Percentiles rank a stretch among this genome's conserved stretches.
Evolutionary conservation across 2,329 filamentous ascomycete species (phyloP).

Genomic region (Colletotrichum limetticola): DNA sequence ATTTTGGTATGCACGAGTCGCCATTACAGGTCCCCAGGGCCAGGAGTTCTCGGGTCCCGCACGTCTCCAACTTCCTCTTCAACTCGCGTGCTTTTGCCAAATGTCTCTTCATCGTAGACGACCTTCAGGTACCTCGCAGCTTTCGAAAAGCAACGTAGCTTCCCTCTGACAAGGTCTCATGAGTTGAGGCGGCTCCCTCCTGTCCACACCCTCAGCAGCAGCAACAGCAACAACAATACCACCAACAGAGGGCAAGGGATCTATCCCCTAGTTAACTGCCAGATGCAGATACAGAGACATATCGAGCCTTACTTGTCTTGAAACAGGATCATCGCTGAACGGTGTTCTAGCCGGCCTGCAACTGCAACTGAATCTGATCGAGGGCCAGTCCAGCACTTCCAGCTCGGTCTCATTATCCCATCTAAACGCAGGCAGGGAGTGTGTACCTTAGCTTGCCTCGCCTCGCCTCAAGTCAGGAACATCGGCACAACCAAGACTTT

Average conservation of each 20-base stretch:
- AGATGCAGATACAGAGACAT: neutral
- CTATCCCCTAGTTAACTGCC: neutral
- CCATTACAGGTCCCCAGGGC: neutral
- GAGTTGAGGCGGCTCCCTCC: neutral
- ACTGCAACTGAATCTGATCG: neutral
- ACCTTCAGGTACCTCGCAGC: neutral
- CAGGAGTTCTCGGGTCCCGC: neutral
- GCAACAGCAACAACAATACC: neutral
- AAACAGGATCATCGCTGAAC: conserved; percentile 7
- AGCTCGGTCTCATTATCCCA: neutral
- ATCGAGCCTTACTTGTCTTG: neutral
- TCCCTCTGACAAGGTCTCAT: neutral
- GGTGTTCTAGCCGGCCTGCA: conserved; percentile 16
- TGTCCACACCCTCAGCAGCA: neutral
- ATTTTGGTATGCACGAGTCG: conserved; percentile 22
- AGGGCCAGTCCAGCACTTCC: neutral
- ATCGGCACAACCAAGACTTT: conserved; percentile 5
- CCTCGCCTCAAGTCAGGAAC: conserved; percentile 10
- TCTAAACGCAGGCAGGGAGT: neutral
- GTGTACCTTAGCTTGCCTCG: neutral
- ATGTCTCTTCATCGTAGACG: neutral
- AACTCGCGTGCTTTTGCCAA: neutral
- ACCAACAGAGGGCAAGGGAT: neutral
- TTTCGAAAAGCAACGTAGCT: neutral
- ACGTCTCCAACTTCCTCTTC: neutral